Evolutionary conservation across 768 basidiomycete genomes (phyloP).

Genomic region (Megacollybia marginata): DNA sequence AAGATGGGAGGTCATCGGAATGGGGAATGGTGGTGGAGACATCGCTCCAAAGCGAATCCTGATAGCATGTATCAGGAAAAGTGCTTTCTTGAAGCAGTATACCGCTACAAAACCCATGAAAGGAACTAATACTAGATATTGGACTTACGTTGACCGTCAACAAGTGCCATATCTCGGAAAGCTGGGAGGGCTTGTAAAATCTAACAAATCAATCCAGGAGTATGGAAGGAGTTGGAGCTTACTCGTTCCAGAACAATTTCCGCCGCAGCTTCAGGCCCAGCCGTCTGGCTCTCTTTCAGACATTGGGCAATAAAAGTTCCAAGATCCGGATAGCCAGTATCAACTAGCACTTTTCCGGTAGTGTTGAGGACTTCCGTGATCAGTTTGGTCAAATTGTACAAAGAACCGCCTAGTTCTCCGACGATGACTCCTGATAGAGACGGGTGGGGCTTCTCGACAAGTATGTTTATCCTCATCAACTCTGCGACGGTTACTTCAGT

Average conservation of each 20-base stretch:
- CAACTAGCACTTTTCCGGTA: slow-evolving; percentile 60
- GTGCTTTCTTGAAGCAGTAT: slow-evolving; percentile 86
- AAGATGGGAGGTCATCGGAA: slow-evolving; percentile 49
- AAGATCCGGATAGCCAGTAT: slow-evolving; percentile 57
- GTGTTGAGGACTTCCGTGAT: slow-evolving; percentile 59
- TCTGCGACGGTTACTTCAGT: slow-evolving; percentile 56
- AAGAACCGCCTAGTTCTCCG: slow-evolving; percentile 68
- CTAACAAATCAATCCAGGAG: slow-evolving; percentile 27
- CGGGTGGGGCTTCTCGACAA: slow-evolving; percentile 65
- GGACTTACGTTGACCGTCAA: slow-evolving; percentile 55
- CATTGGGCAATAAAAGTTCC: slow-evolving; percentile 71
- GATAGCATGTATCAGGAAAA: slow-evolving; percentile 73
- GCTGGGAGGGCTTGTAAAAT: slow-evolving; percentile 72
- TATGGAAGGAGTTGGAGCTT: slow-evolving; percentile 11
- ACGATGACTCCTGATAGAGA: slow-evolving; percentile 62
- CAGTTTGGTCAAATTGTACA: slow-evolving; percentile 66
- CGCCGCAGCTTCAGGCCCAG: slow-evolving; percentile 24
- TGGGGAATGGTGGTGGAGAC: slow-evolving; percentile 47
- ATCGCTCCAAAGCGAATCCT: slow-evolving; percentile 55
- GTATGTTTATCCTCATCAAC: slow-evolving; percentile 61
- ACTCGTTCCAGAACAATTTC: slow-evolving; percentile 63
- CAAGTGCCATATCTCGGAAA: slow-evolving; percentile 69
- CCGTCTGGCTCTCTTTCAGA: slow-evolving; percentile 32
- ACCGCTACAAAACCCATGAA: slow-evolving; percentile 39
- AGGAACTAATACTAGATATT: slow-evolving; percentile 5